A percentile compares a stretch with the other conserved stretches of the same genome.
These are phyloP conservation scores for Lactarius hengduanensis DNA, from an alignment of 768 basidiomycete genomes.

Conservation along the genomic window DNA sequence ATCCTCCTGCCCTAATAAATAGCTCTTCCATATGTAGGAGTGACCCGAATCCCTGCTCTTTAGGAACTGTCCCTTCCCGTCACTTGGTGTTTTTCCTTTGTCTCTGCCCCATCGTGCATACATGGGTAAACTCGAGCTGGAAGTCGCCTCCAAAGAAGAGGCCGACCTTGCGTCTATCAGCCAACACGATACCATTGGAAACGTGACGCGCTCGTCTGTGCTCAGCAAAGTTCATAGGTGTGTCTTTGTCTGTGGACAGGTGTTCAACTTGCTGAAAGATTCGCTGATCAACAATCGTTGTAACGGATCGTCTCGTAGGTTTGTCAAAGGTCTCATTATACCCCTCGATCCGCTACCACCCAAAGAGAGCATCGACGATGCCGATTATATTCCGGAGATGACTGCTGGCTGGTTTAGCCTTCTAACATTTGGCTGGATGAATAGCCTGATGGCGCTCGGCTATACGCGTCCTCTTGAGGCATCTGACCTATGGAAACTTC, in stretches of 20 bases:
- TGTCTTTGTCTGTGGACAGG: background rate
- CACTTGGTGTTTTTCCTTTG: background rate
- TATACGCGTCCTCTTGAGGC: constrained; percentile 80
- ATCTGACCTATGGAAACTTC: constrained; percentile 77
- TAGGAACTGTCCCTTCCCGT: no score
- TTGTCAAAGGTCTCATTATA: constrained; percentile 23
- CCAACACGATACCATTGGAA: background rate
- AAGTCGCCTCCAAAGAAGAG: constrained; percentile 10
- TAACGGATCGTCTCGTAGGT: constrained; percentile 11
- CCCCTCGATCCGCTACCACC: constrained; percentile 8
- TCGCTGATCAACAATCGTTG: background rate
- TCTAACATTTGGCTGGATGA: constrained; percentile 75
- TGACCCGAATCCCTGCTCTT: background rate
- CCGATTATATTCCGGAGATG: no score
- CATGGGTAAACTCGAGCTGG: constrained; percentile 10
- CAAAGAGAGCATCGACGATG: no score
- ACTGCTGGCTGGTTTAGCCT: constrained; percentile 39
- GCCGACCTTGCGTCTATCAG: background rate
- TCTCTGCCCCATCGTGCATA: background rate
- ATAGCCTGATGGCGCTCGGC: constrained; percentile 66
- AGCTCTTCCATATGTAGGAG: background rate
- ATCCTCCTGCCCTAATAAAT: background rate
- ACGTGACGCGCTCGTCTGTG: background rate
- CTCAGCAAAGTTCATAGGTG: constrained; percentile 4
- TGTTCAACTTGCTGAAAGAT: background rate